A percentile compares a stretch with the other conserved stretches of the same genome.
Evolutionary conservation across 2,329 filamentous ascomycete genomes (phyloP).

Genomic region (Penicillium sclerotigenum): DNA sequence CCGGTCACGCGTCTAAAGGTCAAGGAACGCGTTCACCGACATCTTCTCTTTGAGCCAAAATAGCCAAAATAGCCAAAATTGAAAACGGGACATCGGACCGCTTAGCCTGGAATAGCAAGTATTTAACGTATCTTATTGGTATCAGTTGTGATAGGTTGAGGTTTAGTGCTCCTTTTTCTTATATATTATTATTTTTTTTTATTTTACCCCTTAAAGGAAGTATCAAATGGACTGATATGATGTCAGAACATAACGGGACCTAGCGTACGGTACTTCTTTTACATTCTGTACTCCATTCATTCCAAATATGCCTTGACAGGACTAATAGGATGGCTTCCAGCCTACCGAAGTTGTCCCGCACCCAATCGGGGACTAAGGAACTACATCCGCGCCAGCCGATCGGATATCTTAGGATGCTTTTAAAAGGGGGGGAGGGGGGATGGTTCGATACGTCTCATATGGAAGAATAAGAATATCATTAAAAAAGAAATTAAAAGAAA

Average conservation of each 20-base stretch:
- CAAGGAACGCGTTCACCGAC: constrained; percentile 10
- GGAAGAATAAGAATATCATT: neutral
- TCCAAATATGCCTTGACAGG: neutral
- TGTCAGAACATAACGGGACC: constrained; percentile 14
- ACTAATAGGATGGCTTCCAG: constrained; percentile 25
- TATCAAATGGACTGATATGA: constrained; percentile 9
- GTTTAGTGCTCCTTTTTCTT: neutral
- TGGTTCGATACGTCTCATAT: neutral
- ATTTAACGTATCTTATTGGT: constrained; percentile 13
- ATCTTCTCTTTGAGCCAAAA: constrained; percentile 5
- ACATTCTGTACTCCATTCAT: neutral
- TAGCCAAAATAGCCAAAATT: constrained; percentile 1
- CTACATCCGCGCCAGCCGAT: constrained; percentile 24
- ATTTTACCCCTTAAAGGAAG: constrained; percentile 1
- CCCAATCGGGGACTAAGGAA: constrained; percentile 21
- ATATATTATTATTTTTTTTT: neutral
- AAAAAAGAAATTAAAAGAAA: neutral
- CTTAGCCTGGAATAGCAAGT: constrained; percentile 3
- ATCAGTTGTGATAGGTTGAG: neutral
- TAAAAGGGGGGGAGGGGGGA: neutral
- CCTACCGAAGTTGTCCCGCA: constrained; percentile 7
- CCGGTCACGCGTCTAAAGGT: constrained; percentile 15
- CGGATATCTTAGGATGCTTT: constrained; percentile 10
- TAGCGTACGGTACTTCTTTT: constrained; percentile 2
- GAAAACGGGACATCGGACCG: constrained; percentile 14